Conservation (phyloP, 2,329 filamentous ascomycete genomes). For the Hirsutella rhossiliensis region DNA sequence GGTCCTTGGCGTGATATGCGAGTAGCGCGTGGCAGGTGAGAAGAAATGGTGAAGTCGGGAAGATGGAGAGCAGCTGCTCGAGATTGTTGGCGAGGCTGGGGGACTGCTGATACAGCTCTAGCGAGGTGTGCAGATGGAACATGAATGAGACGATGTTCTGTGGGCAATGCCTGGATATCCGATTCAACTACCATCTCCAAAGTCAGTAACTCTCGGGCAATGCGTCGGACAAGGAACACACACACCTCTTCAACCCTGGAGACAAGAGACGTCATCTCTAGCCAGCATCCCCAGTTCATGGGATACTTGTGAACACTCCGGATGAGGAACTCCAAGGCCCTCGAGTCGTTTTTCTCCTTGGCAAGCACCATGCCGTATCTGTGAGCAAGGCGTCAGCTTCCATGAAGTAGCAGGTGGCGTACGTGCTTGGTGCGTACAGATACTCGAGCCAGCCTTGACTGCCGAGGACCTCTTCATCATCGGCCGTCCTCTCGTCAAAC, state of each 20-base stretch:
- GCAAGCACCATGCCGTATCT: conserved; percentile 80
- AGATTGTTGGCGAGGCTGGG: conserved; percentile 63
- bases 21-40: conserved; percentile 82
- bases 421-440: conserved; percentile 32
- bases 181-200: conserved; percentile 45
- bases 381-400: neutral
- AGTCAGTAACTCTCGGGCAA: neutral
- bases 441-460: conserved; percentile 94
- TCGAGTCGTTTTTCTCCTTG: conserved; percentile 79
- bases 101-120: conserved; percentile 83
- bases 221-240: conserved; percentile 20
- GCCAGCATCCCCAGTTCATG: conserved; percentile 97
- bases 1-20: conserved; percentile 79
- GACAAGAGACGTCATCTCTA: conserved; percentile 76
- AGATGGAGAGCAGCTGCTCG: conserved; percentile 68
- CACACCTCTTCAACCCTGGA: conserved; percentile 70
- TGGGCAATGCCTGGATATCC: conserved; percentile 60
- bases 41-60: conserved; percentile 79
- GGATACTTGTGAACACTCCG: conserved; percentile 79
- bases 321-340: conserved; percentile 78
- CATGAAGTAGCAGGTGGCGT: neutral
- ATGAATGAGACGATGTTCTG: conserved; percentile 89
- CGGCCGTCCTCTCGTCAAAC: conserved; percentile 54
- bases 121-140: conserved; percentile 81
- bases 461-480: conserved; percentile 45